These are phyloP conservation scores for Uronychia binucleata DNA, from an alignment of 73 alveolate species.

Conservation along the genomic window DNA sequence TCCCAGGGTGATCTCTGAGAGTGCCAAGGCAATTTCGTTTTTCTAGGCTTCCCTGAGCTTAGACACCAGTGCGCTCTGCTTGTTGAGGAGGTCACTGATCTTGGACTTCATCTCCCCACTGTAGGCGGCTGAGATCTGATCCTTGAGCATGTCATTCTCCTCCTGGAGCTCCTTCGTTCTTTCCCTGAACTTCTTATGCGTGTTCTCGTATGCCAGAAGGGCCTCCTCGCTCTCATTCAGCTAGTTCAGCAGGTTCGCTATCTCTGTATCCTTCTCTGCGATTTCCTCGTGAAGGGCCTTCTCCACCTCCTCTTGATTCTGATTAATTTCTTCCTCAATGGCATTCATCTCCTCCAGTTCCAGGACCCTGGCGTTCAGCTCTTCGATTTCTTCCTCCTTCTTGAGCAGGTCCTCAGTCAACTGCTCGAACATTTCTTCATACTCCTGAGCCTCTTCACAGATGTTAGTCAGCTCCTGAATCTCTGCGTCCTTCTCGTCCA, in stretches of 20 bases:
- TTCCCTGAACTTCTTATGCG: conserved; percentile 40
- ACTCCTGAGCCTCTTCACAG: conserved; percentile 42
- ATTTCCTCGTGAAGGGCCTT: conserved; percentile 52
- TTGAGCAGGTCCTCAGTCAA: conserved; percentile 60
- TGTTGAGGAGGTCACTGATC: conserved; percentile 39
- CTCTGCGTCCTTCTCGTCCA: conserved; percentile 53
- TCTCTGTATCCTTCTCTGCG: conserved; percentile 44
- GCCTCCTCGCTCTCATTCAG: conserved; percentile 41
- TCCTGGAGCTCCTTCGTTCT: conserved; percentile 41
- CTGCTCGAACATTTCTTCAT: conserved; percentile 59
- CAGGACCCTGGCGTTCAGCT: conserved; percentile 15
- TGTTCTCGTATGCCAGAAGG: conserved; percentile 40
- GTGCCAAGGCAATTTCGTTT: conserved; percentile 39
- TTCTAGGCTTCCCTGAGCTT: conserved; percentile 55
- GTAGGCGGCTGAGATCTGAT: conserved; percentile 35
- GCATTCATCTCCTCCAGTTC: conserved; percentile 60
- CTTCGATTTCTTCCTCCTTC: conserved; percentile 51
- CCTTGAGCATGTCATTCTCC: conserved; percentile 39
- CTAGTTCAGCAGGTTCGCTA: conserved; percentile 19
- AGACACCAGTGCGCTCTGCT: conserved; percentile 19
- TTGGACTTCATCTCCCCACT: conserved; percentile 48
- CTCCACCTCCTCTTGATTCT: conserved; percentile 36
- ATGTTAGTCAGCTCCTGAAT: conserved; percentile 37
- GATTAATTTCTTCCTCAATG: conserved; percentile 55
- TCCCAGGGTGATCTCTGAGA: conserved; percentile 51